A percentile compares a stretch with the other conserved stretches of the same genome.
phyloP scores from a whole-genome alignment of 2,329 filamentous ascomycete genomes.

The Dothideomycetes sp. region DNA sequence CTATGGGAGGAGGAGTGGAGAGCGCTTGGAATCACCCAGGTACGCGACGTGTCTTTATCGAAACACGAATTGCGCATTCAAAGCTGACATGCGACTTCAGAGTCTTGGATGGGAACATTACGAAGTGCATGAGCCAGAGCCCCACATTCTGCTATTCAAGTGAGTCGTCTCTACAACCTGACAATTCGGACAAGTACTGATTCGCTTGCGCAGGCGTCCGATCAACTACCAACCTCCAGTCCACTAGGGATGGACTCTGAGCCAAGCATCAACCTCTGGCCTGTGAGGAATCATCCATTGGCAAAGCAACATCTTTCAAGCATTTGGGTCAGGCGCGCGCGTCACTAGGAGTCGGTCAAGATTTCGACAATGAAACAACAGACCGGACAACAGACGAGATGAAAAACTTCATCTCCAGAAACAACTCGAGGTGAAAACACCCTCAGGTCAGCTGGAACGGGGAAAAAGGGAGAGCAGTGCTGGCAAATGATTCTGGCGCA shows the following conservation, averaged over 20 bases:
- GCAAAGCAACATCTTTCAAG: neutral
- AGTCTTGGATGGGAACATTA: constrained; percentile 99
- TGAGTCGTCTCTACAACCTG: constrained; percentile 36
- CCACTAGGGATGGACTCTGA: constrained; percentile 10
- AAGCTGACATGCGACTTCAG: constrained; percentile 34
- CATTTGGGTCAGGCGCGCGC: neutral
- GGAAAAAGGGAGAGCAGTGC: no score
- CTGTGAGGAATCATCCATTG: neutral
- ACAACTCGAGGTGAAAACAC: no score
- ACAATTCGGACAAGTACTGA: neutral
- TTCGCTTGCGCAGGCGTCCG: constrained; percentile 49
- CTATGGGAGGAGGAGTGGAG: constrained; percentile 99
- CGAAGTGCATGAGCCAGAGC: constrained; percentile 96
- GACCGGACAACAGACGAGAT: no score
- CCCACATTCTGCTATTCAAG: constrained; percentile 98
- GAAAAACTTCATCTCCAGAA: no score
- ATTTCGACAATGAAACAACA: no score
- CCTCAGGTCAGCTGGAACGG: no score
- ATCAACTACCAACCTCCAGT: constrained; percentile 72
- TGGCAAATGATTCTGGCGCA: no score
- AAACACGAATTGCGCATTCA: neutral
- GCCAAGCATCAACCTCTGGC: neutral
- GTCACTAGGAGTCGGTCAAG: no score
- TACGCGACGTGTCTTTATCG: constrained; percentile 30
- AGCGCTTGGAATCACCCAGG: constrained; percentile 92